A percentile compares a stretch with the other conserved stretches of the same genome.
Evolutionary conservation across 2,329 filamentous ascomycete species (phyloP).

Genomic region (Akanthomyces muscarius): DNA sequence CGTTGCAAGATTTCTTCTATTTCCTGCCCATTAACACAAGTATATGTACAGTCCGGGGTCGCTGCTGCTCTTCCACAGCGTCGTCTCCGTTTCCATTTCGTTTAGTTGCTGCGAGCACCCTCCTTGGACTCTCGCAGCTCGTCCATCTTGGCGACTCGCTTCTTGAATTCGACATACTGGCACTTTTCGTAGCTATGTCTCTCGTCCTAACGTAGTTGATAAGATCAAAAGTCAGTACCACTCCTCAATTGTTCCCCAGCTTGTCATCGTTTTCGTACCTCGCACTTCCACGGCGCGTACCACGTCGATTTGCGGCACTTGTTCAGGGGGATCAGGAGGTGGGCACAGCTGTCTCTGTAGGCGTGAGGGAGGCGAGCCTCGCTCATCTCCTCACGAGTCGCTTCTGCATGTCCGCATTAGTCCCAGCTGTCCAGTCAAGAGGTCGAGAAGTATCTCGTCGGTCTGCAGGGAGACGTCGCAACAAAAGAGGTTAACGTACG

Average conservation of each 20-base stretch:
- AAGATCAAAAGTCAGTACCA: neutral
- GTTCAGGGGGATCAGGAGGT: constrained; percentile 93
- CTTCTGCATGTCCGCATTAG: constrained; percentile 47
- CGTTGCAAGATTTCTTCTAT: constrained; percentile 10
- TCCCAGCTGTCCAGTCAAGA: neutral
- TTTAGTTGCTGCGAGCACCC: constrained; percentile 79
- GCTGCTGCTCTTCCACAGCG: neutral
- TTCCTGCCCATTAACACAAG: constrained; percentile 23
- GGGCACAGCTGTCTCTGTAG: constrained; percentile 94
- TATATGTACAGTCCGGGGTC: constrained; percentile 30
- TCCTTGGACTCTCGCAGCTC: constrained; percentile 84
- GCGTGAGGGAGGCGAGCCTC: constrained; percentile 81
- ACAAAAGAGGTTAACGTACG: constrained; percentile 29
- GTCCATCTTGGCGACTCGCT: constrained; percentile 97
- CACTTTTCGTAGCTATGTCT: constrained; percentile 98
- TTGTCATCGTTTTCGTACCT: constrained; percentile 55
- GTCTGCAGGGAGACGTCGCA: constrained; percentile 16
- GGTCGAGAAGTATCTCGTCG: constrained; percentile 20
- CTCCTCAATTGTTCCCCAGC: neutral
- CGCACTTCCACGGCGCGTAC: constrained; percentile 97
- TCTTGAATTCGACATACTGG: constrained; percentile 98
- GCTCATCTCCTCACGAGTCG: constrained; percentile 89
- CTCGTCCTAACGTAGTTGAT: constrained; percentile 63
- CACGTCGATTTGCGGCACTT: constrained; percentile 87
- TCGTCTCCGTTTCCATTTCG: neutral